Conservation (phyloP, 768 basidiomycete species). For the Mycena chlorophos region DNA sequence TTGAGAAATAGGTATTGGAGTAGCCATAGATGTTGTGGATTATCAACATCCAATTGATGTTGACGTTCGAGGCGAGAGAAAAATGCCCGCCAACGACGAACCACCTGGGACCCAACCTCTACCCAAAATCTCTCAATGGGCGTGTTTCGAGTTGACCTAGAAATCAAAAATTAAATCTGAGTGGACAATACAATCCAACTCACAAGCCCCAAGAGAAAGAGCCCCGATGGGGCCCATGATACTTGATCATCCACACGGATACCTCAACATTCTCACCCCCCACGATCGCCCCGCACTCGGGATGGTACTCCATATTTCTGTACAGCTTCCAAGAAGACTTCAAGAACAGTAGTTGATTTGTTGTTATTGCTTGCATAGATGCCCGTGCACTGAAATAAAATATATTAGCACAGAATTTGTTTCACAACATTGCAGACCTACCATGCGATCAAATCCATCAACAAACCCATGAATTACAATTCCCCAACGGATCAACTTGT, state of each 20-base stretch:
- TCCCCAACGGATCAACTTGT: slow-evolving; percentile 3
- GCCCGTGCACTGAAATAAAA: no score
- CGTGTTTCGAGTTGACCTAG: slow-evolving; percentile 41
- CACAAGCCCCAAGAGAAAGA: slow-evolving; percentile 42
- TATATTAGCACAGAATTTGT: no score
- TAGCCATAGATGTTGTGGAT: slow-evolving; percentile 39
- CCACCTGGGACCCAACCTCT: slow-evolving; percentile 35
- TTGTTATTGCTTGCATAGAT: slow-evolving; percentile 24
- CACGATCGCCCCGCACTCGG: slow-evolving; percentile 25
- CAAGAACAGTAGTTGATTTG: slow-evolving; percentile 14
- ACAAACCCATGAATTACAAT: background rate
- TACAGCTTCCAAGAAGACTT: slow-evolving; percentile 22
- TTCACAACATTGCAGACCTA: no score
- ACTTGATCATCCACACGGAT: slow-evolving; percentile 29
- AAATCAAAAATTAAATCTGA: background rate
- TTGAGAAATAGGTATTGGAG: slow-evolving; percentile 39
- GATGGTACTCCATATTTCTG: slow-evolving; percentile 23
- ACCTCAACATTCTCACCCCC: slow-evolving; percentile 31
- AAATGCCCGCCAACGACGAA: slow-evolving; percentile 38
- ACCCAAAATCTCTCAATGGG: slow-evolving; percentile 41
- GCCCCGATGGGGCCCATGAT: slow-evolving; percentile 24
- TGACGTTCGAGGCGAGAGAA: slow-evolving; percentile 36
- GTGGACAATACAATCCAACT: slow-evolving; percentile 22
- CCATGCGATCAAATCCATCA: background rate
- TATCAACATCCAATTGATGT: slow-evolving; percentile 29